These are phyloP conservation scores for Trichoderma reesei DNA, from an alignment of 495 filamentous ascomycete species.

Conservation along the genomic window DNA sequence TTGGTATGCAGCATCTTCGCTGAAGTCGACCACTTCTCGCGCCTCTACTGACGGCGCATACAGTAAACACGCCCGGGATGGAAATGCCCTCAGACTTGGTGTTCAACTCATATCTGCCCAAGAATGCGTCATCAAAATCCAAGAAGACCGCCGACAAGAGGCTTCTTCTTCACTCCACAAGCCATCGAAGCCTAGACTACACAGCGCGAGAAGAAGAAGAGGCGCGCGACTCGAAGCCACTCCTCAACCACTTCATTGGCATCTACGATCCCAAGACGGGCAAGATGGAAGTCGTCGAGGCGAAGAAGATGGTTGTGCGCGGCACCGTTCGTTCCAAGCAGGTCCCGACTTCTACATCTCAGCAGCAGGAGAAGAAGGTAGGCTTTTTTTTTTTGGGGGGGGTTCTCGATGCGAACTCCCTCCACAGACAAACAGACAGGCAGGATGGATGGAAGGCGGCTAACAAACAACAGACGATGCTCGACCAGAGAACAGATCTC, in stretches of 20 bases:
- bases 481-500: slow-evolving; percentile 56
- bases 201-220: slow-evolving; percentile 69
- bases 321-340: slow-evolving; percentile 48
- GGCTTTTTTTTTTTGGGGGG: no score
- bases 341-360: slow-evolving; percentile 21
- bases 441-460: not conserved
- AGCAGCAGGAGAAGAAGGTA: slow-evolving; percentile 24
- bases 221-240: slow-evolving; percentile 47
- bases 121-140: slow-evolving; percentile 26
- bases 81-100: slow-evolving; percentile 43
- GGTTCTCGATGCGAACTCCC: slow-evolving; percentile 27
- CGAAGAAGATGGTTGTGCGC: slow-evolving; percentile 63
- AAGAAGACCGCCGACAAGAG: slow-evolving; percentile 42
- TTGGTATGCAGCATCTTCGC: slow-evolving; percentile 38
- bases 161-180: slow-evolving; percentile 65
- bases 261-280: slow-evolving; percentile 68
- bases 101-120: slow-evolving; percentile 50
- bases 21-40: not conserved
- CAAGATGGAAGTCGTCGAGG: slow-evolving; percentile 63
- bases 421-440: not conserved
- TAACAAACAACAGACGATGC: slow-evolving; percentile 39
- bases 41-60: not conserved
- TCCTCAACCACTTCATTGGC: slow-evolving; percentile 78
- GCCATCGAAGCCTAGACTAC: slow-evolving; percentile 72
- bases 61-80: slow-evolving; percentile 63